Evolutionary conservation across 139 green algal genomes (phyloP).

Genomic region (Chlorella sp.): DNA sequence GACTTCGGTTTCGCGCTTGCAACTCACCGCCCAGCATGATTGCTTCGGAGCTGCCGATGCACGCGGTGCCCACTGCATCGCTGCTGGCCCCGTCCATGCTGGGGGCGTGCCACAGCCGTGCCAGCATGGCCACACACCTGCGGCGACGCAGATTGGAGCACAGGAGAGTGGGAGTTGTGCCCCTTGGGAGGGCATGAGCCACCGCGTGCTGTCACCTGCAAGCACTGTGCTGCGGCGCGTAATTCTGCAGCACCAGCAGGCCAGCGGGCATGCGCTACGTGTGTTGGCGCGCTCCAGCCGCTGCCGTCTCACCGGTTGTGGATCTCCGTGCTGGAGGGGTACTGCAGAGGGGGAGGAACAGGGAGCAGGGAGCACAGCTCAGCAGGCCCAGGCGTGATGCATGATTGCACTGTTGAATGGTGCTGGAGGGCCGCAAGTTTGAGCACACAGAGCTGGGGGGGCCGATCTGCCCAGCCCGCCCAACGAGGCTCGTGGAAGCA

Average conservation of each 20-base stretch:
- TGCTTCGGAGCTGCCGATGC: slow-evolving; percentile 70
- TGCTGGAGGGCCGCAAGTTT: too few relatives aligned
- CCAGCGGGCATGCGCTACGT: too few relatives aligned
- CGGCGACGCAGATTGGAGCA: slow-evolving; percentile 2
- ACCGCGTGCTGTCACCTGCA: slow-evolving; percentile 17
- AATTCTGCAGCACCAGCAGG: slow-evolving; percentile 50
- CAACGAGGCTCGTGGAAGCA: too few relatives aligned
- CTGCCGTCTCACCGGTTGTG: slow-evolving; percentile 61
- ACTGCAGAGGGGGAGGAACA: background rate
- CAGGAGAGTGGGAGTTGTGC: too few relatives aligned
- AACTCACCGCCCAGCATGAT: slow-evolving; percentile 66
- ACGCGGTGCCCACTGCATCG: slow-evolving; percentile 48
- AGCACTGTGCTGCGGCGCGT: background rate
- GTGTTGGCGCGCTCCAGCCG: too few relatives aligned
- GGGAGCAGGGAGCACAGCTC: background rate
- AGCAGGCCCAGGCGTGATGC: too few relatives aligned
- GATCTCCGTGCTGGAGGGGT: slow-evolving; percentile 24
- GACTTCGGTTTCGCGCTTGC: too few relatives aligned
- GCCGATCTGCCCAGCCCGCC: too few relatives aligned
- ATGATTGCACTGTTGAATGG: too few relatives aligned
- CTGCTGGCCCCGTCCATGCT: slow-evolving; percentile 15
- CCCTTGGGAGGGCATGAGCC: background rate
- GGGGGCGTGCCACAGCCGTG: slow-evolving; percentile 61
- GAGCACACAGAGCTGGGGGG: too few relatives aligned
- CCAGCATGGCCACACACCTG: slow-evolving; percentile 63